Conservation (phyloP, 805 yeast genomes). For the Wickerhamomyces chambardii region DNA sequence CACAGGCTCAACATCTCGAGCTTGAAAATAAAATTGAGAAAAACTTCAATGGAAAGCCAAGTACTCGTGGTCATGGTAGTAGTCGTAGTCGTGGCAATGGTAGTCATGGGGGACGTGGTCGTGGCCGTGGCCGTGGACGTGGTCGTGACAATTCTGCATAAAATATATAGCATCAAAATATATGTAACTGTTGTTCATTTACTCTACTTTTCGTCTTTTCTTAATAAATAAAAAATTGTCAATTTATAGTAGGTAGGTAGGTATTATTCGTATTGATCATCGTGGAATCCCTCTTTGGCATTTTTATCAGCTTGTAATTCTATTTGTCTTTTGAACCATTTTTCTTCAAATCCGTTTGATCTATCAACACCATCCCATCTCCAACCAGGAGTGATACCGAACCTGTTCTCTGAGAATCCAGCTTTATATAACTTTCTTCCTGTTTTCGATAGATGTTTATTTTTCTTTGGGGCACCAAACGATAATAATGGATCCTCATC, state of each 20-base stretch:
- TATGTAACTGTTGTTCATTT: no score
- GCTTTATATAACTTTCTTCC: constrained; percentile 54
- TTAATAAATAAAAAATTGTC: no score
- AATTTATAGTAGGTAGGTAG: background rate
- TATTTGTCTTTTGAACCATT: constrained; percentile 38
- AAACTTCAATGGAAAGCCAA: background rate
- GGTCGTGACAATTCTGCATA: background rate
- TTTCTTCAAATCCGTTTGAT: constrained; percentile 76
- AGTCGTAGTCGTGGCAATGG: constrained; percentile 15
- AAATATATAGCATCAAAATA: no score
- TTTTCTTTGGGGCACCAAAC: constrained; percentile 25
- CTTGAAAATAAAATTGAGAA: no score
- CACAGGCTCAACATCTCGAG: no score
- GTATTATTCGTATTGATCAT: constrained; percentile 8
- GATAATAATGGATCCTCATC: constrained; percentile 59
- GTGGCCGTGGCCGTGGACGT: constrained; percentile 4
- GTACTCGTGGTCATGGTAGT: constrained; percentile 10
- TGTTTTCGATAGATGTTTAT: constrained; percentile 18
- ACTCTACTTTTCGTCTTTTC: no score
- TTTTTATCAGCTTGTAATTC: constrained; percentile 24
- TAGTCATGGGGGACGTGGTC: constrained; percentile 5
- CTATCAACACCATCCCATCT: constrained; percentile 93
- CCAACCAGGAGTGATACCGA: constrained; percentile 66
- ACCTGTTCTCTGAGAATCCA: constrained; percentile 58
- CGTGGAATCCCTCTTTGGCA: constrained; percentile 3